phyloP scores from a whole-genome alignment of 495 filamentous ascomycete species.

The Hyaloscypha variabilis region DNA sequence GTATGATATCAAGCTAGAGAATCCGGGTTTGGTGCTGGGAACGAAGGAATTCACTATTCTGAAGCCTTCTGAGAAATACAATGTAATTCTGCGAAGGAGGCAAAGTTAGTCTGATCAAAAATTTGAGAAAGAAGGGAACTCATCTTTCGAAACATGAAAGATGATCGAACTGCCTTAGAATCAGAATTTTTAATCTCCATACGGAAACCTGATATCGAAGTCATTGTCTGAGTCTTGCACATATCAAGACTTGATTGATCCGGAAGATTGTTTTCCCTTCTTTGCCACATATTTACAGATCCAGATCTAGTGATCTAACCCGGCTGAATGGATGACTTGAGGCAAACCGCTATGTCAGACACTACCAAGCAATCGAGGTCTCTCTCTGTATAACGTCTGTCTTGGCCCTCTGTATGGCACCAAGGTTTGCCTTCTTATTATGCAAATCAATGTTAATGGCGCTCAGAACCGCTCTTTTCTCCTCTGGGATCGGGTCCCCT shows the following conservation, averaged over 20 bases:
- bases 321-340: too few relatives aligned
- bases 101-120: neutral
- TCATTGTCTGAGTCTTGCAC: too few relatives aligned
- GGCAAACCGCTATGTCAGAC: neutral
- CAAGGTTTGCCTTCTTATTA: neutral
- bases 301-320: too few relatives aligned
- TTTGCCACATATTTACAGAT: too few relatives aligned
- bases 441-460: slow-evolving; percentile 2
- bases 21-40: slow-evolving; percentile 12
- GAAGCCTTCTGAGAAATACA: slow-evolving; percentile 15
- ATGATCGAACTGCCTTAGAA: too few relatives aligned
- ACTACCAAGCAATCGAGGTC: neutral
- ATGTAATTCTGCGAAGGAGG: slow-evolving; percentile 11
- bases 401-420: neutral
- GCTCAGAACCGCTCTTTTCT: slow-evolving; percentile 1
- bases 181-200: too few relatives aligned
- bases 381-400: neutral
- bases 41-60: slow-evolving; percentile 20
- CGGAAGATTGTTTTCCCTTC: too few relatives aligned
- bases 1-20: slow-evolving; percentile 20
- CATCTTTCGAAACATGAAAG: too few relatives aligned
- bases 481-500: neutral
- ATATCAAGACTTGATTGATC: too few relatives aligned
- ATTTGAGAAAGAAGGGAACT: too few relatives aligned
- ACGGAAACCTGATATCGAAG: too few relatives aligned